phyloP scores from a whole-genome alignment of 2,329 filamentous ascomycete species.

The Colletotrichum abscissum region DNA sequence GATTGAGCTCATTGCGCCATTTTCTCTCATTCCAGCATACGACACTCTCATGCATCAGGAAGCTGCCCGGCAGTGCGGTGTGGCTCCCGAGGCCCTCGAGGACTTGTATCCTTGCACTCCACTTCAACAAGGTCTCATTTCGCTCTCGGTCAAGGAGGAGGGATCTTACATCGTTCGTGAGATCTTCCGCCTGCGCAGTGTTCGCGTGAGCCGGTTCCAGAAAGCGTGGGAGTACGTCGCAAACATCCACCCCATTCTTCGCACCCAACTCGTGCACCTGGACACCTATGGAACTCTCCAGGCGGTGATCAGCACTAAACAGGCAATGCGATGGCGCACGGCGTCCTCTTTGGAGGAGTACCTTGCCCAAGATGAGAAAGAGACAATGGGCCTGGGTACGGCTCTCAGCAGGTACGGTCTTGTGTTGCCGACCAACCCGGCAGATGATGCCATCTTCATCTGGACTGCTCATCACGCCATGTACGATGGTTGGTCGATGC shows the following conservation, averaged over 20 bases:
- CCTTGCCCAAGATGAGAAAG: not conserved
- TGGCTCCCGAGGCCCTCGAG: constrained; percentile 8
- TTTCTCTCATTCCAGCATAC: constrained; percentile 49
- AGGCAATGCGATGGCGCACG: constrained; percentile 43
- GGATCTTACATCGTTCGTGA: constrained; percentile 39
- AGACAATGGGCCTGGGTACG: not conserved
- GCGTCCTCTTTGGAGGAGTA: not conserved
- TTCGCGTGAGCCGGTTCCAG: not conserved
- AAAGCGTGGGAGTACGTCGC: not conserved
- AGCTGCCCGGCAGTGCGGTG: not conserved
- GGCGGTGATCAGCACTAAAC: constrained; percentile 40
- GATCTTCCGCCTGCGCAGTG: not conserved
- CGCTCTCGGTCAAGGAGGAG: constrained; percentile 46
- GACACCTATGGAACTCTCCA: not conserved
- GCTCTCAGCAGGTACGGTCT: not conserved
- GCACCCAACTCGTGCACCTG: not conserved
- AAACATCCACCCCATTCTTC: not conserved
- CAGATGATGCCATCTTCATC: not conserved
- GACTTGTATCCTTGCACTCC: constrained; percentile 54
- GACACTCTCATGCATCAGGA: not conserved
- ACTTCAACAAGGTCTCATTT: constrained; percentile 53
- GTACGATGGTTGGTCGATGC: constrained; percentile 36
- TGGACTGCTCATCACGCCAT: constrained; percentile 35
- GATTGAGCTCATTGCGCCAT: constrained; percentile 41
- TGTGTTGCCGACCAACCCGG: not conserved